Base-by-base conservation (phyloP, 2,329 filamentous ascomycete genomes). In the Verticillium nonalfalfae region DNA sequence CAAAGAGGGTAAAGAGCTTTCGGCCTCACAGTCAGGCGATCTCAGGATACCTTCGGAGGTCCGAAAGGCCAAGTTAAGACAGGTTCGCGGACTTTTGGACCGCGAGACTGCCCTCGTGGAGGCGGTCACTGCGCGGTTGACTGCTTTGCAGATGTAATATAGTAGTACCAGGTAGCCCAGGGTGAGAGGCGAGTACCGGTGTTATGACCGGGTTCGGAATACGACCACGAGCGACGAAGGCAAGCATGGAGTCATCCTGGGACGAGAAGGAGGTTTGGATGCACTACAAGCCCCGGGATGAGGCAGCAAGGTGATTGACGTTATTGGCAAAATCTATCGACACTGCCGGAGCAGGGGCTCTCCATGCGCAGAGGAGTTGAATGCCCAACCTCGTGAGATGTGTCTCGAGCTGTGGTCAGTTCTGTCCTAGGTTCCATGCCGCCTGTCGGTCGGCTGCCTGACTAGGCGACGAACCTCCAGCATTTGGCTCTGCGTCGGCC, bases 61-160 rank as follows among this genome's bases (percentile, higher is more conserved):
- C 62, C 80, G 86, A 62, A 84, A 80, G 73, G 82, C 79, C 58
- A 90, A 89, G 74, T 73, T 90, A 66, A 79, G 79, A 61, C 83
- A 89, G 70, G 85, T 91, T 26, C 85, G 85, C 73, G 75, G 75
- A 34, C 72, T 90, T 63, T 74, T 91, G 65, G 85, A 88, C 61
- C 78, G 88, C 34, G 88, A 91, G 74, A 84, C 84, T 56, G 86
- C 86, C 5, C 73, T 91, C 68, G 85, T 91, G 7, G 87, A 90
- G 66, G 88, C 85, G 26, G 82, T 90, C 26, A 86, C 82, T 66
- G 79, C 79, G 61, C 79, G 88, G 61, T 73, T 91, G 64, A 84
- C 88, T 71, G 82, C 79, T 64, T 74, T 91, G 60, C 75, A 78
- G 64, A 62, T 64, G 52, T 61, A 61, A 31, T 31, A 31, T 31